phyloP scores from a whole-genome alignment of 805 yeast genomes.

The Suhomyces pyralidae region DNA sequence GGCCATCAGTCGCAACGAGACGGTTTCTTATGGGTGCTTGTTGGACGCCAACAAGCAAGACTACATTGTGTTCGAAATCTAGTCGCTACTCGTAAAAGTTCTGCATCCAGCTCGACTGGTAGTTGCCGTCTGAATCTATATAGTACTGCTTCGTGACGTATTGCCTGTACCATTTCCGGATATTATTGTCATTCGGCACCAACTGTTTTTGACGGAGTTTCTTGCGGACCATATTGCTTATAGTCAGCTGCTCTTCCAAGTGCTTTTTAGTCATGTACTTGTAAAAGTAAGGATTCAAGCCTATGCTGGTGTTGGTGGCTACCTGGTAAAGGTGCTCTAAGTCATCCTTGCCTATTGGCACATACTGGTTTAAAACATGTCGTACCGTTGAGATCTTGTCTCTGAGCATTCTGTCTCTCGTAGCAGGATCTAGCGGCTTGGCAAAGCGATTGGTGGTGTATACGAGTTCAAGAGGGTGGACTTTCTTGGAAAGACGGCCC shows the following conservation, averaged over 20 bases:
- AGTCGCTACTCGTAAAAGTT: slow-evolving; percentile 24
- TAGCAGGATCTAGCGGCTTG: slow-evolving; percentile 26
- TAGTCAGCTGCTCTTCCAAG: slow-evolving; percentile 7
- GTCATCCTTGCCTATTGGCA: slow-evolving; percentile 20
- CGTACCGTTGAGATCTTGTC: slow-evolving; percentile 23
- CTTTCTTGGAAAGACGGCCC: slow-evolving; percentile 19
- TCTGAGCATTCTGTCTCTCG: slow-evolving; percentile 24
- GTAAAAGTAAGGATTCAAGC: slow-evolving; percentile 24
- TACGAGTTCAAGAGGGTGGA: slow-evolving; percentile 29
- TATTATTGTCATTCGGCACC: slow-evolving; percentile 29
- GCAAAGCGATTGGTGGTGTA: slow-evolving; percentile 32
- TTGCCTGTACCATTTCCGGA: slow-evolving; percentile 23
- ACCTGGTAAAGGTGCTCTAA: slow-evolving; percentile 17
- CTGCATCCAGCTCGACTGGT: slow-evolving; percentile 22
- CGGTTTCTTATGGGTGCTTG: slow-evolving; percentile 34
- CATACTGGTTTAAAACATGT: slow-evolving; percentile 12
- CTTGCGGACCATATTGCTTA: slow-evolving; percentile 17
- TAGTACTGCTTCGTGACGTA: slow-evolving; percentile 32
- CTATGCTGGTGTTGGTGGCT: slow-evolving; percentile 7
- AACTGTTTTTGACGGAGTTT: slow-evolving; percentile 21
- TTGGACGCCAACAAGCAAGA: slow-evolving; percentile 39
- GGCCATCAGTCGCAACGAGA: slow-evolving; percentile 24
- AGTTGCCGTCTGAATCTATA: slow-evolving; percentile 15
- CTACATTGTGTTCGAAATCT: slow-evolving; percentile 31
- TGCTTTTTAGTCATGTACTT: slow-evolving; percentile 25